These are phyloP conservation scores for Thermomucor indicae-seudaticae DNA, from an alignment of 371 early-diverging fungal species.

Conservation along the genomic window DNA sequence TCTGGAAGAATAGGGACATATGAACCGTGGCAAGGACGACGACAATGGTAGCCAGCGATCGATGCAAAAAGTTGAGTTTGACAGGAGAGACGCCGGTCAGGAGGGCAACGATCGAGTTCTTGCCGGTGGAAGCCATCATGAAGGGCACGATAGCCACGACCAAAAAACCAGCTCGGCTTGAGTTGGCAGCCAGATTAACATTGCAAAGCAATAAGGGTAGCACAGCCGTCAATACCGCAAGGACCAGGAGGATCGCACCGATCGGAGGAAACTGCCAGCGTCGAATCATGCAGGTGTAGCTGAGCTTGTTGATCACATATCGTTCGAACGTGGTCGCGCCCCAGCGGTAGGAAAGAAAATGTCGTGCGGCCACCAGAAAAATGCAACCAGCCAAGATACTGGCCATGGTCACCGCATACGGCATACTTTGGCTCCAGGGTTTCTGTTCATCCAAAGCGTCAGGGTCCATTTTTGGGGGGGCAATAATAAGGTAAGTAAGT, in stretches of 20 bases:
- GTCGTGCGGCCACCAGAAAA: no score
- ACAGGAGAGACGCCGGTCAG: conserved; percentile 54
- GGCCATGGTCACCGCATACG: no score
- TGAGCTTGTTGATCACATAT: conserved; percentile 40
- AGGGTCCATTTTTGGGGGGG: no score
- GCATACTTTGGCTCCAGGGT: no score
- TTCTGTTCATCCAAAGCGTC: no score
- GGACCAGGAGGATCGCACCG: conserved; percentile 39
- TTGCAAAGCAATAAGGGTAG: conserved; percentile 38
- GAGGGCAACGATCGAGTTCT: conserved; percentile 46
- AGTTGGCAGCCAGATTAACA: conserved; percentile 44
- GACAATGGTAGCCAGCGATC: conserved; percentile 39
- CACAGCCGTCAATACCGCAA: conserved; percentile 33
- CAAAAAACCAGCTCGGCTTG: conserved; percentile 58
- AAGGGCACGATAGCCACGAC: conserved; percentile 52
- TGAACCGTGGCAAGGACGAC: conserved; percentile 49
- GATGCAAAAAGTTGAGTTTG: conserved; percentile 50
- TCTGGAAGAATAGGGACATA: conserved; percentile 40
- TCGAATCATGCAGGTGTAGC: conserved; percentile 24
- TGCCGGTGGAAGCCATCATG: conserved; percentile 53
- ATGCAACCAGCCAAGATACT: no score
- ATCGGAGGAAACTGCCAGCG: conserved; percentile 30
- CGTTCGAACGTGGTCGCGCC: no score
- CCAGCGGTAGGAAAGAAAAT: no score
- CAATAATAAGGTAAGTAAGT: no score